Evolutionary conservation across 2,329 filamentous ascomycete species (phyloP).

Genomic region (Lachnellula suecica): DNA sequence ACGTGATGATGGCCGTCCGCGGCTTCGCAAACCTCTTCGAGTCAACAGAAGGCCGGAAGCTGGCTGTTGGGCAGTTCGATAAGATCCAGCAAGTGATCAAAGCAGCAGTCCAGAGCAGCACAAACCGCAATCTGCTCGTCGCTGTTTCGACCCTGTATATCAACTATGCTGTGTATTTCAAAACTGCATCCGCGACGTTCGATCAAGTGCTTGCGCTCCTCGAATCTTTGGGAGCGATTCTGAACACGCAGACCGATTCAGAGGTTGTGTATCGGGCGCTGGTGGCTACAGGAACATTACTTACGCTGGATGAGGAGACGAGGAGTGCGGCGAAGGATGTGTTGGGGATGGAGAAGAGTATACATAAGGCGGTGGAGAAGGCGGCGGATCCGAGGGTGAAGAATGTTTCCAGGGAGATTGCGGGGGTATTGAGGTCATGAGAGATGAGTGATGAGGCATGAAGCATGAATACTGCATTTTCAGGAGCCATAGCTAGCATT

Average conservation of each 20-base stretch:
- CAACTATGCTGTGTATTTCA: constrained; percentile 78
- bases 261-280: constrained; percentile 83
- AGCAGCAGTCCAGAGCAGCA: constrained; percentile 59
- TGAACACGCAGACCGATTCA: constrained; percentile 68
- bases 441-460: constrained; percentile 5
- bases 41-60: constrained; percentile 66
- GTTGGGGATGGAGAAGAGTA: constrained; percentile 47
- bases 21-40: constrained; percentile 82
- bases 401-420: constrained; percentile 59
- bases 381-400: constrained; percentile 61
- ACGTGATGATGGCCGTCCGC: constrained; percentile 82
- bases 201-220: constrained; percentile 47
- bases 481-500: neutral
- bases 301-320: constrained; percentile 56
- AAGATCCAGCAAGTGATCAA: constrained; percentile 49
- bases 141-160: constrained; percentile 80
- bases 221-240: constrained; percentile 59
- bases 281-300: constrained; percentile 78
- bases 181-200: constrained; percentile 36
- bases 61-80: constrained; percentile 59
- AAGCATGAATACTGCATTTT: neutral
- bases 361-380: constrained; percentile 47
- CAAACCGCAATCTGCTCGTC: constrained; percentile 79
- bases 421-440: constrained; percentile 17
- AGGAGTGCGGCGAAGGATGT: constrained; percentile 57